These are phyloP conservation scores for Pythium monospermum DNA, from an alignment of 352 stramenopile genomes.

Conservation along the genomic window DNA sequence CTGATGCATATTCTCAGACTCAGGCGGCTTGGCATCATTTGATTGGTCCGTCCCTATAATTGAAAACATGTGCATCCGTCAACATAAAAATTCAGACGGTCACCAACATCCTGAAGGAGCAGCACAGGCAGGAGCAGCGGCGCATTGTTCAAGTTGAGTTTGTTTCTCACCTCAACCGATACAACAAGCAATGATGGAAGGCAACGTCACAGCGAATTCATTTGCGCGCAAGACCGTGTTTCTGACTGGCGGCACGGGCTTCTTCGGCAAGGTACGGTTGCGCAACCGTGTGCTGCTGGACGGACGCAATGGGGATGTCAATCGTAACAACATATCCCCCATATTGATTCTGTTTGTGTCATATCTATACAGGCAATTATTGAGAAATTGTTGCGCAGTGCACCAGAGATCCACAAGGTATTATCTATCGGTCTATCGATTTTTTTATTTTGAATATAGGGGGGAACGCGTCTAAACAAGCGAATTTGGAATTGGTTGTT, in stretches of 20 bases:
- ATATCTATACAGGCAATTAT: conserved; percentile 44
- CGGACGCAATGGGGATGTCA: neutral
- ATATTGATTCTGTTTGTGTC: neutral
- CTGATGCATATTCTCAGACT: no score
- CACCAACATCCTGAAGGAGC: no score
- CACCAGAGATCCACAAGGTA: conserved; percentile 49
- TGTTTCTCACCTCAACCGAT: neutral
- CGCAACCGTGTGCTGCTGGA: neutral
- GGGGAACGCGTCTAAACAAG: no score
- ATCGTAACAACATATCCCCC: no score
- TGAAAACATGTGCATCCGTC: no score
- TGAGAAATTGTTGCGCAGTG: conserved; percentile 75
- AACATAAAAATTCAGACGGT: no score
- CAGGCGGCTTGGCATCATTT: no score
- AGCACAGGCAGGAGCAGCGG: no score
- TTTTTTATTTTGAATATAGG: no score
- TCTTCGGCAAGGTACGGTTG: conserved; percentile 70
- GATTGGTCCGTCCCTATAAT: no score
- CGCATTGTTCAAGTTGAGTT: conserved; percentile 10
- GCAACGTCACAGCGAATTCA: conserved; percentile 39
- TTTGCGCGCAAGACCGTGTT: conserved; percentile 70
- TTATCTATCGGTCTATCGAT: conserved; percentile 1
- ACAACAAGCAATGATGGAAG: neutral
- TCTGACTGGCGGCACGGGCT: conserved; percentile 83
- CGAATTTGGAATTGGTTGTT: conserved; percentile 1